These are phyloP conservation scores for Corchorus olitorius DNA, from an alignment of 345 rosid genomes.

Conservation along the genomic window DNA sequence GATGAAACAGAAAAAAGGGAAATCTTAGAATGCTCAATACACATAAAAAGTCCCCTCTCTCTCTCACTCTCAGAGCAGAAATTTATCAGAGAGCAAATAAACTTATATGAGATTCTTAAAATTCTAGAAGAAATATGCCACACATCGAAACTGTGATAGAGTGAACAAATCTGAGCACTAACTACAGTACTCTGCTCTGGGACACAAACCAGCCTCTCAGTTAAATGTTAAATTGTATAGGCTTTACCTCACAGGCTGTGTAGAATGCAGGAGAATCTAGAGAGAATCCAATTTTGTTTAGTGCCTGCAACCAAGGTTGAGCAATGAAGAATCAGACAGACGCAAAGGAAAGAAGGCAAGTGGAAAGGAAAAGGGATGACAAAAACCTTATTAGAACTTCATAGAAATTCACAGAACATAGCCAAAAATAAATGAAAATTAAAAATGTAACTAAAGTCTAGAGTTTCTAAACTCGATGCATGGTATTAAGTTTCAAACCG, in stretches of 20 bases:
- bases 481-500: neutral
- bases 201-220: neutral
- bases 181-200: neutral
- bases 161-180: neutral
- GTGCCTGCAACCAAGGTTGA: conserved; percentile 44
- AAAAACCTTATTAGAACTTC: neutral
- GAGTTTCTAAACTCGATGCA: neutral
- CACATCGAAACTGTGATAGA: neutral
- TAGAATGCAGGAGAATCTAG: conserved; percentile 70
- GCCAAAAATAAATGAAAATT: neutral
- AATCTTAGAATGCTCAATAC: neutral
- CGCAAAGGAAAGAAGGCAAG: neutral
- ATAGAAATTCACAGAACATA: neutral
- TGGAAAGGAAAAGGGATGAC: neutral
- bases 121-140: neutral
- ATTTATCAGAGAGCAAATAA: neutral
- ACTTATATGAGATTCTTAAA: neutral
- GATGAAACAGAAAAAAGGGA: neutral
- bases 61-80: neutral
- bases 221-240: neutral
- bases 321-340: conserved; percentile 19
- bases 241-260: conserved; percentile 64
- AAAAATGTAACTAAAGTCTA: neutral
- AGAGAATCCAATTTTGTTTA: conserved; percentile 63
- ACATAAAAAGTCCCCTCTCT: neutral